Base-by-base conservation (phyloP, 73 alveolate genomes). In the Diophrys appendiculata region DNA sequence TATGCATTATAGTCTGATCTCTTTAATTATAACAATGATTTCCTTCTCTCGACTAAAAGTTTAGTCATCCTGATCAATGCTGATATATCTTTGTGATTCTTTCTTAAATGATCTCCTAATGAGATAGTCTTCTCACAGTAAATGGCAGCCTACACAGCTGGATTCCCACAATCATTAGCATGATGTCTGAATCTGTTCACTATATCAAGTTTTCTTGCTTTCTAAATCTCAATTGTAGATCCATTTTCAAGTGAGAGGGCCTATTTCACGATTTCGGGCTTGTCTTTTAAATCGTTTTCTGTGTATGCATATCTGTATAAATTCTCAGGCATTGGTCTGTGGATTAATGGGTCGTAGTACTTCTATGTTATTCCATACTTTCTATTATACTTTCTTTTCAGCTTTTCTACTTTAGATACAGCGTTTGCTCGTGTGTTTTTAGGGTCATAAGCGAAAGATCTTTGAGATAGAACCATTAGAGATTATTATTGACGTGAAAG, bases 111-210 rank as follows among this genome's bases (percentile, higher is more conserved):
- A 32, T 80, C 71, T 43, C 80, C 76, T 11, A 67, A n/a, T 31
- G 82, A 71, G 0, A 86, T 74, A 26, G 78, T 83, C 33, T 73
- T 72, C 77, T 86, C 93, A 52, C 93, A 86, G 54, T 65, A 35
- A 0, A 80, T 70, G 23, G 93, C 86, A 11, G 87, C 93, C 65
- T 86, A 69, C 53, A 86, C 69, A 25, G 93, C 93, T 0, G 81
- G 68, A 54, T 77, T 86, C 27, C 93, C 93, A 1, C 43, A 72
- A 53, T 86, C 93, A 31, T 56, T 2, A 29, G 29, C 29, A 32
- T 82, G 89, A 35, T 80, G 33, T 33, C 93, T 88, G 67, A 86
- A 80, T 33, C 93, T 79, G 35, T 43, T 11, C n/a, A 43, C n/a
- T 11, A 43, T 43, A 43, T 43, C 60, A 5, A 11, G 18, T 43